Evolutionary conservation across 129 eudicot genomes (phyloP).

Genomic region (Pittosporum tobira): DNA sequence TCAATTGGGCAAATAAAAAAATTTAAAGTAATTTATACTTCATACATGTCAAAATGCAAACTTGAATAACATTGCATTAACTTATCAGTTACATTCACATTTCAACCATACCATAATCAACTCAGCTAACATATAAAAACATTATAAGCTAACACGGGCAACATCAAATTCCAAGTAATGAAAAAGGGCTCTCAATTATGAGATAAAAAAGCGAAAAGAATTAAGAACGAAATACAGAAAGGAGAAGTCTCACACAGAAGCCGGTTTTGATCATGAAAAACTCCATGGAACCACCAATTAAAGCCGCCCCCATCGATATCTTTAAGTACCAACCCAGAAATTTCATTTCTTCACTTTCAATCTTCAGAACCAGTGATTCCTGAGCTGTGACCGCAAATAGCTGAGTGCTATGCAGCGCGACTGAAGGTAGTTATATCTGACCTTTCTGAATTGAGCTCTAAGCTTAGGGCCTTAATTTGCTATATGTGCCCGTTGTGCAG

Average conservation of each 20-base stretch:
- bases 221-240: background rate
- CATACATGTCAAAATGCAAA: no score
- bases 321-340: constrained; percentile 80
- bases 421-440: no score
- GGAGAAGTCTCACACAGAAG: constrained; percentile 63
- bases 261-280: constrained; percentile 95
- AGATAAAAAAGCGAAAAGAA: background rate
- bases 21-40: no score
- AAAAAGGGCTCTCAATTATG: background rate
- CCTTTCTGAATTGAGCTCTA: no score
- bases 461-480: no score
- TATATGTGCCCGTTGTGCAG: no score
- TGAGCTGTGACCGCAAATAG: no score
- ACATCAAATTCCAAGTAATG: background rate
- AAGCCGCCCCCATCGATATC: constrained; percentile 55
- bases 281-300: constrained; percentile 91
- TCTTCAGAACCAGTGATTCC: background rate
- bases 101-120: background rate
- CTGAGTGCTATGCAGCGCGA: no score
- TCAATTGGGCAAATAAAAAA: no score
- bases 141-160: no score
- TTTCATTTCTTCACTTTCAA: constrained; percentile 41
- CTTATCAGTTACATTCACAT: no score
- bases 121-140: background rate
- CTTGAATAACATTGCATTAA: no score